Conservation (phyloP, 768 basidiomycete species). For the Rhizopogon vinicolor region DNA sequence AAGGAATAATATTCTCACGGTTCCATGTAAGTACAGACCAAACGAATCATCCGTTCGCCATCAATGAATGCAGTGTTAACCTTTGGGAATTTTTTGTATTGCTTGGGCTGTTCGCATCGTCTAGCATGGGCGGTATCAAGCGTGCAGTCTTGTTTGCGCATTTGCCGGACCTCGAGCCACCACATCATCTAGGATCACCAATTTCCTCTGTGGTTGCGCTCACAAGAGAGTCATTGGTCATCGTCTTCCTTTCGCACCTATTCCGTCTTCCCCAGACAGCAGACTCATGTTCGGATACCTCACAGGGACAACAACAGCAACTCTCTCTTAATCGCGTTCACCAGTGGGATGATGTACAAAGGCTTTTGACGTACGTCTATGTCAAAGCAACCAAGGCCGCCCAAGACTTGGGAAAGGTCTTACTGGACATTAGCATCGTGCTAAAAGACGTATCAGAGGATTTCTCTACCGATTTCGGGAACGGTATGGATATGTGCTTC, state of each 20-base stretch:
- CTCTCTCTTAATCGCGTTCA: constrained; percentile 32
- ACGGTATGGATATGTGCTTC: constrained; percentile 38
- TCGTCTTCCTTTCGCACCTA: constrained; percentile 60
- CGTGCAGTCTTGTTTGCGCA: not conserved
- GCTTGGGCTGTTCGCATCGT: not conserved
- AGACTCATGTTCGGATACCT: not conserved
- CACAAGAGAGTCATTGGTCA: constrained; percentile 47
- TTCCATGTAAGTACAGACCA: not conserved
- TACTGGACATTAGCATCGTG: constrained; percentile 76
- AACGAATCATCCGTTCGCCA: not conserved
- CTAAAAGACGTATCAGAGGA: constrained; percentile 53
- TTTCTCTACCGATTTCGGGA: constrained; percentile 31
- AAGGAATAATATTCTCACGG: constrained; percentile 1
- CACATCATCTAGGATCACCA: constrained; percentile 51
- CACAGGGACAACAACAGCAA: not conserved
- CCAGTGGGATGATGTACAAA: constrained; percentile 66
- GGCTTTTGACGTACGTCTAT: constrained; percentile 78
- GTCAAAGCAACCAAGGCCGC: constrained; percentile 79
- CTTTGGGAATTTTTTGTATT: too few species aligned
- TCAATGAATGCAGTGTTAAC: too few species aligned
- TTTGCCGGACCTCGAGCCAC: constrained; percentile 32
- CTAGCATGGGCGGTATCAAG: not conserved
- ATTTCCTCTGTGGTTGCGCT: constrained; percentile 43
- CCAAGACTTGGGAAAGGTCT: constrained; percentile 58
- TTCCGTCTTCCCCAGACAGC: constrained; percentile 36